Evolutionary conservation across 495 filamentous ascomycete genomes (phyloP), one percentile per base, ranked within the genome.

Genomic region (Aspergillus asperescens): DNA sequence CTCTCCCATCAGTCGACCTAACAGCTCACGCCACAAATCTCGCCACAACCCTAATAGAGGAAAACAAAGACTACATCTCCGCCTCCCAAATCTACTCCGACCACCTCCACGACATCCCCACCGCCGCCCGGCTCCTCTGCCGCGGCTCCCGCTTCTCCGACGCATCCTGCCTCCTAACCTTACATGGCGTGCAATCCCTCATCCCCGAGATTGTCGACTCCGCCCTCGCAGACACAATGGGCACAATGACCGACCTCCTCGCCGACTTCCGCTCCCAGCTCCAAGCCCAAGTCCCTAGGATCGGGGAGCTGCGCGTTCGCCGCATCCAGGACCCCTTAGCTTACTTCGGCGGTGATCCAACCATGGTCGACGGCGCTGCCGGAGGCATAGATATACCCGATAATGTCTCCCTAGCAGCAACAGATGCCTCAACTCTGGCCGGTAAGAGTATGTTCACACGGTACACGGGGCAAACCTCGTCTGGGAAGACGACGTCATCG

Each of bases 251-350:
- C 1, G 93, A 97, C 62, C 80, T 96, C 18, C 77, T 98, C 19
- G 87, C 91, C 2, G 93, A 98, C 61, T 96, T 91, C 77, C 88
- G 86, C 67, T 76, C 71, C 5, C 93, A 98, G 60, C 75, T 96
- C 5, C 72, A 71, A 20, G 85, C 89, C 3, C 93, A 98, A 63
- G 81, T 95, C 0, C 88, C 89, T 0, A 83, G 93, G 10, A 81
- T 98, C 45, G 69, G 71, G 13, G 93, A 96, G 59, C 78, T 98
- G 18, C 81, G 92, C 7, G 68, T 70, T 32, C 91, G 89, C 58
- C 92, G 93, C 35, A 73, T 76, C 20, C 81, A 86, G 32, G 90
- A 97, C 61, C 93, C 93, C 2, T 76, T 89, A 1, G 83, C 79
- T 9, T 88, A 87, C 69, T 88, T 82, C 65, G 85, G 87, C 42